A percentile compares a stretch with the other conserved stretches of the same genome.
Evolutionary conservation across 2,329 filamentous ascomycete genomes (phyloP).

Genomic region (Trichoderma afroharzianum): DNA sequence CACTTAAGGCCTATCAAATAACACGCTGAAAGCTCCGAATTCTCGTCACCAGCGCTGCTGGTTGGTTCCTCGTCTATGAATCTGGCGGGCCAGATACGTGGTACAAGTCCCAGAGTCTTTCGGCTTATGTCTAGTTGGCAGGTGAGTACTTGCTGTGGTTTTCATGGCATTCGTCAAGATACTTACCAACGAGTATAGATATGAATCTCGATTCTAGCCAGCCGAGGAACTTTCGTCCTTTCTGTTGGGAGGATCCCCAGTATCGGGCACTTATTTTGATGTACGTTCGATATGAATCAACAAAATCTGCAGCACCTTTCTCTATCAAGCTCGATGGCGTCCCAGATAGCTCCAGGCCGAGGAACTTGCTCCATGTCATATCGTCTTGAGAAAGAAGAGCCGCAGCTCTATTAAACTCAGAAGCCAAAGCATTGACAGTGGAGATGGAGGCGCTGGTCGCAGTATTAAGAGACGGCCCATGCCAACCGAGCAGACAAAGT

Average conservation of each 20-base stretch:
- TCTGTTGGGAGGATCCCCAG: conserved; percentile 57
- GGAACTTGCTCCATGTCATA: conserved; percentile 43
- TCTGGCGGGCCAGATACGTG: conserved; percentile 60
- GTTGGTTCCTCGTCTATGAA: conserved; percentile 42
- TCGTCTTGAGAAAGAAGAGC: conserved; percentile 34
- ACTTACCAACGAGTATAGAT: conserved; percentile 54
- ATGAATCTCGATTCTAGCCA: conserved; percentile 63
- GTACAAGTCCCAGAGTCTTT: conserved; percentile 47
- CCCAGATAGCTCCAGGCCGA: conserved; percentile 23
- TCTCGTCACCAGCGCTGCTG: conserved; percentile 23
- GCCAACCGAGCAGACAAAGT: conserved; percentile 60
- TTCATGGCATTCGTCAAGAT: neutral
- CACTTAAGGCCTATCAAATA: conserved; percentile 58
- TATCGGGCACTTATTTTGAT: conserved; percentile 61
- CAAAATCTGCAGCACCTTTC: conserved; percentile 43
- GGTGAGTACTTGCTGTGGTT: neutral
- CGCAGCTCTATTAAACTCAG: conserved; percentile 49
- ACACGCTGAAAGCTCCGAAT: conserved; percentile 54
- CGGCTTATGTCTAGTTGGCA: conserved; percentile 51
- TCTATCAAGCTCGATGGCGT: neutral
- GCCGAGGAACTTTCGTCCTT: conserved; percentile 53
- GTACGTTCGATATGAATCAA: conserved; percentile 51
- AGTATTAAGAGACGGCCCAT: conserved; percentile 59
- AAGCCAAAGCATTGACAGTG: conserved; percentile 47
- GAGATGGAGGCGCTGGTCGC: conserved; percentile 51